Percentiles rank a stretch among this genome's conserved stretches.
Conservation (phyloP, 1,284 basidiomycete genomes). For the Paramarasmius palmivorus region DNA sequence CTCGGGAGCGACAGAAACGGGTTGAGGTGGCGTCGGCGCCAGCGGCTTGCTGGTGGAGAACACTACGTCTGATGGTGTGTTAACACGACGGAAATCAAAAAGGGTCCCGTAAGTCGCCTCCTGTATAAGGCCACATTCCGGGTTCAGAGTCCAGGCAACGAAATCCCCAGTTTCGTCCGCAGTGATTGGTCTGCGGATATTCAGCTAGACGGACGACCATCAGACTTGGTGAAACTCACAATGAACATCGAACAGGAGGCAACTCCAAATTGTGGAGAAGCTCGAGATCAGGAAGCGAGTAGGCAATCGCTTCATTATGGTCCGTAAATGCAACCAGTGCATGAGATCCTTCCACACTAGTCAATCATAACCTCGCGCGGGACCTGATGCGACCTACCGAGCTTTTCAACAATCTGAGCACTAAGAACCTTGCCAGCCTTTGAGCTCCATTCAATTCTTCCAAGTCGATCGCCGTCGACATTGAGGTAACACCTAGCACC, state of each 20-base stretch:
- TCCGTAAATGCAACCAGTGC: constrained; percentile 68
- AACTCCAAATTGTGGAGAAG: constrained; percentile 51
- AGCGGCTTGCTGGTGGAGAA: constrained; percentile 40
- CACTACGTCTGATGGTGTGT: constrained; percentile 51
- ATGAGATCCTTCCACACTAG: constrained; percentile 46
- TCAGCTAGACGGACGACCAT: neutral
- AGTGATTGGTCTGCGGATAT: constrained; percentile 40
- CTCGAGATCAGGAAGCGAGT: constrained; percentile 71
- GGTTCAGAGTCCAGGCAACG: constrained; percentile 42
- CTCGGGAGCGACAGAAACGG: constrained; percentile 55
- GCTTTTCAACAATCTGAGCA: constrained; percentile 54
- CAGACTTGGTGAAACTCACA: constrained; percentile 35
- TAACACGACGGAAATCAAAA: constrained; percentile 54
- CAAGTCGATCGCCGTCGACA: constrained; percentile 60
- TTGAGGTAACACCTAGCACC: constrained; percentile 56
- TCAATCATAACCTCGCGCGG: neutral
- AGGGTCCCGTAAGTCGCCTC: constrained; percentile 56
- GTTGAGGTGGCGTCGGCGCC: constrained; percentile 58
- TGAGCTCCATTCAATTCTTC: constrained; percentile 56
- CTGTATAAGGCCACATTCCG: constrained; percentile 32
- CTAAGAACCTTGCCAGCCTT: constrained; percentile 49
- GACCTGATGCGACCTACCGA: constrained; percentile 37
- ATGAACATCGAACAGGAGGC: constrained; percentile 32
- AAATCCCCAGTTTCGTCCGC: constrained; percentile 62
- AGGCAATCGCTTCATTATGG: constrained; percentile 53